Percentiles rank a stretch among this genome's conserved stretches.
Evolutionary conservation across 371 early-diverging fungal species (phyloP).

Genomic region (Dinochytrium kinnereticum): DNA sequence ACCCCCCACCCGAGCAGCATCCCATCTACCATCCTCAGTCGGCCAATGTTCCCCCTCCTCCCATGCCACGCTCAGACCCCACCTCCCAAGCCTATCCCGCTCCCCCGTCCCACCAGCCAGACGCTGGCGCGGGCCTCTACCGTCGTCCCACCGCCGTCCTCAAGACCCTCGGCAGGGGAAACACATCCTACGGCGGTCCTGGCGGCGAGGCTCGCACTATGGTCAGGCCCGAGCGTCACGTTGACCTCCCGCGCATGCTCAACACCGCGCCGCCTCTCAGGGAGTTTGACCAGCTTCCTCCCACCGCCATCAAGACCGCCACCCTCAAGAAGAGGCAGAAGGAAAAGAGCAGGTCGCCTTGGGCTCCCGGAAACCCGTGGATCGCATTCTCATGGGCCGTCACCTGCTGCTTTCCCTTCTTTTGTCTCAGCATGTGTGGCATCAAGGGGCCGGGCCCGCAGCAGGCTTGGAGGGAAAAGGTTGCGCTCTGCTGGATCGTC

Average conservation of each 20-base stretch:
- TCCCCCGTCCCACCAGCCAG: not conserved
- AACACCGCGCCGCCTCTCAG: not conserved
- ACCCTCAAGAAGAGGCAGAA: not conserved
- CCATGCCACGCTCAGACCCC: not conserved
- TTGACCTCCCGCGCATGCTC: conserved; percentile 19
- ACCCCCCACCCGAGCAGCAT: not conserved
- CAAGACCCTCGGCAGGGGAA: conserved; percentile 7
- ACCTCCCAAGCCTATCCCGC: not conserved
- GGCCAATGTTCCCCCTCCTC: not conserved
- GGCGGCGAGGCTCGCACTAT: not conserved
- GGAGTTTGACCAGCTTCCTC: conserved; percentile 3
- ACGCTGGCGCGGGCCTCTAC: not conserved
- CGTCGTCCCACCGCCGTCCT: conserved; percentile 14
- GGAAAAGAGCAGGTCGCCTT: not conserved
- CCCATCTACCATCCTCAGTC: conserved; percentile 3
- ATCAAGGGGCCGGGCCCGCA: conserved; percentile 14
- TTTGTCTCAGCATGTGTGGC: conserved; percentile 8
- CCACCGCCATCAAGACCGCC: conserved; percentile 11
- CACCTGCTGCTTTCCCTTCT: conserved; percentile 22
- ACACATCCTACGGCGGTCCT: not conserved
- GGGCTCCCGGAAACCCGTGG: conserved; percentile 19
- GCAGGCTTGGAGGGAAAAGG: conserved; percentile 54
- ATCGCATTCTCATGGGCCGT: conserved; percentile 20
- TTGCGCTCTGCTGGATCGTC: conserved; percentile 79
- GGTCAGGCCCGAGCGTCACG: conserved; percentile 15